Evolutionary conservation across 371 early-diverging fungal genomes (phyloP), one percentile per base, ranked within the genome.

Genomic region (Mortierella sp.): DNA sequence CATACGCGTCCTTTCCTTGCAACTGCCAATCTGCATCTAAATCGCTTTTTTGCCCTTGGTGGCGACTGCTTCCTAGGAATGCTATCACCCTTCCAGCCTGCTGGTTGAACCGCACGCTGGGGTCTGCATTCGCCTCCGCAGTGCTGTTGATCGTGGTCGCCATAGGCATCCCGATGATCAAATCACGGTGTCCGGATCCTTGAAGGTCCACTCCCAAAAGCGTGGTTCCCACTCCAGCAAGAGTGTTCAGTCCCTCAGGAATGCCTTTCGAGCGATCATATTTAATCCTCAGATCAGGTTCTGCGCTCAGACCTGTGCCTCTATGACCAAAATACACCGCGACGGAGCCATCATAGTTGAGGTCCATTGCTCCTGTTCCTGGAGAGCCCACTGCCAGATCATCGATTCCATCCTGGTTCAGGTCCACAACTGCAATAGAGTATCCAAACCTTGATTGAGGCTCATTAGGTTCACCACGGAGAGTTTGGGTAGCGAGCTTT

Each of bases 331-430:
- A 86, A 70, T 86, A 92, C 4, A 94, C 78, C 63, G 86, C 89
- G 4, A 95, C 83, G 0, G 79, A 69, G 0, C 88, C 89, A 56
- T 56, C 24, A 60, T 69, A 57, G 11, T 32, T 56, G 17, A 78
- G 43, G 23, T 67, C 51, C 28, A 8, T 56, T 19, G 41, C 52
- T 27, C 57, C 50, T 32, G 65, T 43, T 0, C 83, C 87, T 19
- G 93, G 93, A 17, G 92, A 86, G 6, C 90, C 85, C 2, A 95
- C 86, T 0, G 84, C 92, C 41, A 95, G 79, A 72, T 95, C 94
- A 63, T 93, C 93, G 24, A 93, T 84, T 0, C 95, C 94, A 72
- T 95, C 95, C 8, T 78, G 63, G 66, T 95, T 93, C 26, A 92
- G 67, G 72, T 95, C 95, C 3, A 93, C 73, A 4, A 87, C 86